Evolutionary conservation across 768 basidiomycete species (phyloP).

Genomic region (Tricholoma furcatifolium): DNA sequence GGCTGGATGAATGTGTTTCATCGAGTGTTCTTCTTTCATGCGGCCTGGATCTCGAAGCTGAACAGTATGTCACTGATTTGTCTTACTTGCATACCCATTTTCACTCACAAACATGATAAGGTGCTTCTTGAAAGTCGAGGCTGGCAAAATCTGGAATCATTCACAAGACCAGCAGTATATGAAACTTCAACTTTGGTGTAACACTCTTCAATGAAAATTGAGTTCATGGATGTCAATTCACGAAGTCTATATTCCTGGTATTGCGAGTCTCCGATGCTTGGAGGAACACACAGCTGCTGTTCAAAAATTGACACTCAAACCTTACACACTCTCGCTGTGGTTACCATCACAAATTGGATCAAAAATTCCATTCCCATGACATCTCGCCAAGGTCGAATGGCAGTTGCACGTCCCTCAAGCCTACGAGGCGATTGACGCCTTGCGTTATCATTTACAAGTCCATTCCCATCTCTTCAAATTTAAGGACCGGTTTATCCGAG

Average conservation of each 20-base stretch:
- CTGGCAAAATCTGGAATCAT: too few species aligned
- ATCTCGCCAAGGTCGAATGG: slow-evolving; percentile 9
- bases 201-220: slow-evolving; percentile 2
- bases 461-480: slow-evolving; percentile 7
- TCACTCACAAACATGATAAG: not conserved
- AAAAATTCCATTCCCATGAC: not conserved
- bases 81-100: not conserved
- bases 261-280: not conserved
- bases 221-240: too few species aligned
- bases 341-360: slow-evolving; percentile 8
- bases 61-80: slow-evolving; percentile 13
- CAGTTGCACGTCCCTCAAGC: slow-evolving; percentile 10
- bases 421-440: slow-evolving; percentile 12
- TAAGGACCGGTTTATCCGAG: slow-evolving; percentile 10
- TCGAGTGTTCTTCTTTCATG: slow-evolving; percentile 4
- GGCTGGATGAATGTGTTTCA: too few species aligned
- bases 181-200: slow-evolving; percentile 5
- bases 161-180: slow-evolving; percentile 7
- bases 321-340: slow-evolving; percentile 1
- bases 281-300: not conserved
- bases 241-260: slow-evolving; percentile 17
- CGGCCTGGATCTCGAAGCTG: slow-evolving; percentile 16
- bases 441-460: slow-evolving; percentile 4
- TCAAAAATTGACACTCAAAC: too few species aligned
- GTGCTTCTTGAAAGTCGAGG: slow-evolving; percentile 3